phyloP scores from a whole-genome alignment of 345 rosid genomes.

The Ricinus communis region DNA sequence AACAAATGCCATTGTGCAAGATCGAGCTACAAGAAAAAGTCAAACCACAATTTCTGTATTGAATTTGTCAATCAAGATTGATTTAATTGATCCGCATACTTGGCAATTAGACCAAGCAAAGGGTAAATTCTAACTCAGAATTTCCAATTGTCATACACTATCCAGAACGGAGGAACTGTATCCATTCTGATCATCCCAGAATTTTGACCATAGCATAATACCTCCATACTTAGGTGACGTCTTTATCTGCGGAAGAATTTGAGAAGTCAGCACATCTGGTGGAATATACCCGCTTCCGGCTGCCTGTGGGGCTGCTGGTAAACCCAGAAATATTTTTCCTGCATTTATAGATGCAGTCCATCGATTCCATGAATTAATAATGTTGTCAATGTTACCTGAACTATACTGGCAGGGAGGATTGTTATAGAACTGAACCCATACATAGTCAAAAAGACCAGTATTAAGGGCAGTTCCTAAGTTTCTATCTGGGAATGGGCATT shows the following conservation, averaged over 20 bases:
- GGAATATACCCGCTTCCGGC: slow-evolving; percentile 39
- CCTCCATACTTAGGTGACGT: slow-evolving; percentile 36
- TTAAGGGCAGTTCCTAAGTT: slow-evolving; percentile 27
- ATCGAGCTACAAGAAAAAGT: not conserved
- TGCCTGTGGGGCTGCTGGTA: slow-evolving; percentile 36
- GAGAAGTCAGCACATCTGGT: slow-evolving; percentile 22
- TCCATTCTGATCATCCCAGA: slow-evolving; percentile 26
- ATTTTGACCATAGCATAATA: slow-evolving; percentile 41
- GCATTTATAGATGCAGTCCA: slow-evolving; percentile 24
- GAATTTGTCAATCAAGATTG: not conserved
- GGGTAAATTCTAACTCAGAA: not conserved
- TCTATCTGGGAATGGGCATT: slow-evolving; percentile 32
- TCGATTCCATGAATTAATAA: slow-evolving; percentile 30
- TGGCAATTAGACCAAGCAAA: not conserved
- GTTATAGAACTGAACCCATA: slow-evolving; percentile 36
- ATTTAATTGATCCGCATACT: not conserved
- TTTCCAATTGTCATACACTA: slow-evolving; percentile 12
- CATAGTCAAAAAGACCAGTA: slow-evolving; percentile 30
- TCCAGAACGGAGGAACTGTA: slow-evolving; percentile 24
- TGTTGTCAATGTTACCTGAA: slow-evolving; percentile 18
- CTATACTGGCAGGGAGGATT: slow-evolving; percentile 30
- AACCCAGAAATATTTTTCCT: slow-evolving; percentile 24
- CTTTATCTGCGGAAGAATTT: slow-evolving; percentile 32
- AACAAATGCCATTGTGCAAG: too few relatives aligned
- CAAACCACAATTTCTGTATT: not conserved